A percentile compares a stretch with the other conserved stretches of the same genome.
These are phyloP conservation scores for Pleurotus salmoneostramineus DNA, from an alignment of 768 basidiomycete species.

Conservation along the genomic window DNA sequence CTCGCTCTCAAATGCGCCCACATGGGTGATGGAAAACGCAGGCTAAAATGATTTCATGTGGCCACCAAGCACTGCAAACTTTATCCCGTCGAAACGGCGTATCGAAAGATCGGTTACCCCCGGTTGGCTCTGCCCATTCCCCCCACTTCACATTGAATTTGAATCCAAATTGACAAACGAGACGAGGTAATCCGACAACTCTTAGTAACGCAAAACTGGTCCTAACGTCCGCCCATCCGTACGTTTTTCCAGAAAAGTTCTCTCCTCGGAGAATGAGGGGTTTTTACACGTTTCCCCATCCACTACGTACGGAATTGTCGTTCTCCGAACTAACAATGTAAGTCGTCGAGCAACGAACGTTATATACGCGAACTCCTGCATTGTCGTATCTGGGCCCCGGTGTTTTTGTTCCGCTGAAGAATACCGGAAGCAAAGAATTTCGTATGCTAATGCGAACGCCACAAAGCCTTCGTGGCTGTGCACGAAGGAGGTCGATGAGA, in stretches of 20 bases:
- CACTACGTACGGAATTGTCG: no score
- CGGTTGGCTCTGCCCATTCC: no score
- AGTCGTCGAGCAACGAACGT: no score
- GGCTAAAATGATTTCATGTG: background rate
- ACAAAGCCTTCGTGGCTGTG: constrained; percentile 7
- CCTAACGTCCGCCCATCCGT: no score
- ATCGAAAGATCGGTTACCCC: background rate
- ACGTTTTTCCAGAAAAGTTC: no score
- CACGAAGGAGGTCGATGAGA: background rate
- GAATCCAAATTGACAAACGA: background rate
- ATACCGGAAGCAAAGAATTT: constrained; percentile 8
- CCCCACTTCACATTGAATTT: background rate
- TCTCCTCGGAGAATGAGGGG: no score
- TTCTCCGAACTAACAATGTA: no score
- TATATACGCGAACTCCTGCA: no score
- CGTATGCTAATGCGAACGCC: background rate
- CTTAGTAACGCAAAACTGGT: no score
- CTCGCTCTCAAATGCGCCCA: background rate
- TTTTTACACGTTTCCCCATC: no score
- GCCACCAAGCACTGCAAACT: background rate
- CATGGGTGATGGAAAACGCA: background rate
- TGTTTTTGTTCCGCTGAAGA: constrained; percentile 7
- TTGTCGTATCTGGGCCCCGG: background rate
- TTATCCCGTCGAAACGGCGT: background rate
- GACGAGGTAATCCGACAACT: background rate